These are phyloP conservation scores for Monosporascus sp. DNA, from an alignment of 2,329 filamentous ascomycete species.

Conservation along the genomic window DNA sequence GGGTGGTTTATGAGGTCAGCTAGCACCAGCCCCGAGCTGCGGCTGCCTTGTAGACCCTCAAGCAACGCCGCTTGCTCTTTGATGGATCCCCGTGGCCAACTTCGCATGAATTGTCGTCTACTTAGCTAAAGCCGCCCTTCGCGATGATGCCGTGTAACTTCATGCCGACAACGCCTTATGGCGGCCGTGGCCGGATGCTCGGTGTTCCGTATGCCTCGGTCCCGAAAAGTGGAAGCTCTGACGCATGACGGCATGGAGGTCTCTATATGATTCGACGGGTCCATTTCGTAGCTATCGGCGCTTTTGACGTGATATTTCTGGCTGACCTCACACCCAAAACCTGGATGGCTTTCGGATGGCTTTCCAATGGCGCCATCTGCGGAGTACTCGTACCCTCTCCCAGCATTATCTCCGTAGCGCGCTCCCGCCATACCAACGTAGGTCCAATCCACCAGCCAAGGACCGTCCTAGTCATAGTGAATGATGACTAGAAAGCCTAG, in stretches of 20 bases:
- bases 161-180: not conserved
- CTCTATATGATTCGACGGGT: not conserved
- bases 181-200: not conserved
- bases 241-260: not conserved
- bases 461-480: too few species aligned
- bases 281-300: too few species aligned
- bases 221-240: not conserved
- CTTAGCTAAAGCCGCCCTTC: too few species aligned
- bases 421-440: too few species aligned
- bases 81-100: not conserved
- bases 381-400: not conserved
- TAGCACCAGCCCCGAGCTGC: not conserved
- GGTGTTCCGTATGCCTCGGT: not conserved
- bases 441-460: too few species aligned
- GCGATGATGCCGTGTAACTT: not conserved
- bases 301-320: not conserved
- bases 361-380: not conserved
- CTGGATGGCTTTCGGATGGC: not conserved
- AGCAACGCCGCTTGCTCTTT: not conserved
- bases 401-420: too few species aligned
- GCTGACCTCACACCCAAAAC: not conserved
- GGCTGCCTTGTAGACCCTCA: not conserved
- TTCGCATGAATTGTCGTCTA: too few species aligned
- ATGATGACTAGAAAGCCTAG: too few species aligned
- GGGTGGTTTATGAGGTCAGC: not conserved